phyloP scores from a whole-genome alignment of 1,139 yeast genomes.

The Saccharomyces hybrid region DNA sequence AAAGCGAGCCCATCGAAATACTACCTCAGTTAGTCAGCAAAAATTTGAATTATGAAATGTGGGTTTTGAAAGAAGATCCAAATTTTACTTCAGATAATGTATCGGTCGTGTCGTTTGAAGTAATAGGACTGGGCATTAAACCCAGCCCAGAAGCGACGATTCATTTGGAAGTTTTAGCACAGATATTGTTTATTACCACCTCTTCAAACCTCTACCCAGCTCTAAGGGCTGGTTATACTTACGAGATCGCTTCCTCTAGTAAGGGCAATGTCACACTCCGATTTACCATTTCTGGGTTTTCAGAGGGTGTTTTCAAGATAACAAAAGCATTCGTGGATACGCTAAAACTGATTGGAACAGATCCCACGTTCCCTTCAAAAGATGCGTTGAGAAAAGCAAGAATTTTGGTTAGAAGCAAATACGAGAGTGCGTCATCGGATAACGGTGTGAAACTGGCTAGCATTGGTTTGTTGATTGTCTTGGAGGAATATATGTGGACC shows the following conservation, averaged over 20 bases:
- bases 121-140: conserved; percentile 28
- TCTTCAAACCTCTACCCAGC: conserved; percentile 42
- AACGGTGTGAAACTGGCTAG: conserved; percentile 40
- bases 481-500: conserved; percentile 48
- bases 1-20: conserved; percentile 16
- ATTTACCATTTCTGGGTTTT: conserved; percentile 44
- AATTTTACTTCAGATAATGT: conserved; percentile 24
- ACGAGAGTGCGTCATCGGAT: conserved; percentile 34
- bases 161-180: conserved; percentile 44
- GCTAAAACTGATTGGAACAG: conserved; percentile 11
- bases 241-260: conserved; percentile 45
- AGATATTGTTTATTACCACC: conserved; percentile 37
- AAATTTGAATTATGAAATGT: conserved; percentile 38
- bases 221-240: conserved; percentile 44
- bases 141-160: conserved; percentile 35
- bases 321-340: conserved; percentile 10
- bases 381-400: conserved; percentile 39
- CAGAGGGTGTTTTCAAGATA: conserved; percentile 31
- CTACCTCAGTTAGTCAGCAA: conserved; percentile 30
- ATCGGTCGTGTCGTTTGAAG: conserved; percentile 39
- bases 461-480: conserved; percentile 39
- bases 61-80: conserved; percentile 38
- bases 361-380: conserved; percentile 20
- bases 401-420: conserved; percentile 38
- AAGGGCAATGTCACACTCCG: conserved; percentile 45